Evolutionary conservation across 2,329 filamentous ascomycete genomes (phyloP).

Genomic region (Pseudocercospora crystallina): DNA sequence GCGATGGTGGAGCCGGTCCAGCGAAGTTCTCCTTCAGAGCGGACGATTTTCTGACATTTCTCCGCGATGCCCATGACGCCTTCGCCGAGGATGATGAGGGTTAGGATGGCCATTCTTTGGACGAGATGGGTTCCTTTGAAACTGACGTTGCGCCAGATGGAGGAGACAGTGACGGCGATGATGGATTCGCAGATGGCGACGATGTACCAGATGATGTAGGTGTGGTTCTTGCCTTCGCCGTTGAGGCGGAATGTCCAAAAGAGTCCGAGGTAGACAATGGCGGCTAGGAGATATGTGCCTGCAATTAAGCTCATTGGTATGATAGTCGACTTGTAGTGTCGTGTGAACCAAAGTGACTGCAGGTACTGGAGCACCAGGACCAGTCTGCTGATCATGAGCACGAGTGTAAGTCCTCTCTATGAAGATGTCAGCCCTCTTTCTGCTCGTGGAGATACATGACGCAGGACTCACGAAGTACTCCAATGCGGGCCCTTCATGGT

Average conservation of each 20-base stretch:
- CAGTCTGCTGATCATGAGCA: constrained; percentile 40
- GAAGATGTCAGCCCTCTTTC: not conserved
- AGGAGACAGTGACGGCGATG: constrained; percentile 34
- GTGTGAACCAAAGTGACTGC: constrained; percentile 37
- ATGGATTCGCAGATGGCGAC: constrained; percentile 35
- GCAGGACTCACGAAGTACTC: constrained; percentile 37
- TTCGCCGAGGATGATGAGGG: constrained; percentile 41
- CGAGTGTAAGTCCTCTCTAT: constrained; percentile 35
- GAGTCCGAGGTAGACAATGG: constrained; percentile 36
- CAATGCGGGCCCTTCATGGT: constrained; percentile 32
- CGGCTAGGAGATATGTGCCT: constrained; percentile 35
- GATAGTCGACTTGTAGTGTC: constrained; percentile 31
- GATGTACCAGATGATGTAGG: constrained; percentile 57
- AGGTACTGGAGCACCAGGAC: constrained; percentile 41
- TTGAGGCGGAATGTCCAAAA: constrained; percentile 29
- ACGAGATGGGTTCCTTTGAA: constrained; percentile 43
- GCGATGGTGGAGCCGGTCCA: constrained; percentile 31
- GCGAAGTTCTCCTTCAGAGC: constrained; percentile 20
- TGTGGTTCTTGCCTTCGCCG: constrained; percentile 23
- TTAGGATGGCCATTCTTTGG: constrained; percentile 40
- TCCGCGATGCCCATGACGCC: constrained; percentile 40
- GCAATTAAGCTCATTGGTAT: constrained; percentile 38
- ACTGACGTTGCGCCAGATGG: constrained; percentile 35
- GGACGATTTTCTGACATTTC: constrained; percentile 37
- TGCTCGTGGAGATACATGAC: no score